Conservation (phyloP, 345 rosid species). For the Erucastrum elatum region DNA sequence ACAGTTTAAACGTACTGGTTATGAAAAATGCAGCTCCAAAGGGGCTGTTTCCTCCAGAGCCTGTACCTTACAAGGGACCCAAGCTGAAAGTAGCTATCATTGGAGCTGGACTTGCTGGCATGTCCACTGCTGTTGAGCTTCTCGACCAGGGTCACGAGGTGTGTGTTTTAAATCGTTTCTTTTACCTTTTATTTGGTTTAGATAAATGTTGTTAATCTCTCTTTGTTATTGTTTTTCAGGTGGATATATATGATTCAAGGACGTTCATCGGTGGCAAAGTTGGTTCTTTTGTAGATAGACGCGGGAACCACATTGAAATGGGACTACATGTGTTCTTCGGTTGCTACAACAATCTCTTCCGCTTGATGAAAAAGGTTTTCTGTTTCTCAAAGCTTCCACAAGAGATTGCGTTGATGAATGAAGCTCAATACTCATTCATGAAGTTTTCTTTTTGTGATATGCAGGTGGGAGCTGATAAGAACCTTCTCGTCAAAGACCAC, state of each 20-base stretch:
- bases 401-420: slow-evolving; percentile 4
- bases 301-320: slow-evolving; percentile 97
- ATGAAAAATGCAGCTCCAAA: slow-evolving; percentile 73
- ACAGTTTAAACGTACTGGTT: slow-evolving; percentile 2
- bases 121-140: slow-evolving; percentile 97
- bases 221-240: slow-evolving; percentile 50
- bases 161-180: neutral
- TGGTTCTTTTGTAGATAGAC: slow-evolving; percentile 90
- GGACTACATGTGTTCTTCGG: slow-evolving; percentile 98
- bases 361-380: slow-evolving; percentile 92
- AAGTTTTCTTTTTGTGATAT: neutral
- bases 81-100: slow-evolving; percentile 96
- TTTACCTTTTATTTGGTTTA: neutral
- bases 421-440: neutral
- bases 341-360: slow-evolving; percentile 95
- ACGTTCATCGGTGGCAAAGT: slow-evolving; percentile 97
- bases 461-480: slow-evolving; percentile 89
- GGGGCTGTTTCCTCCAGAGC: slow-evolving; percentile 95
- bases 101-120: slow-evolving; percentile 99
- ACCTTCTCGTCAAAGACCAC: slow-evolving; percentile 91
- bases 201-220: no score
- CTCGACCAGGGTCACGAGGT: slow-evolving; percentile 99
- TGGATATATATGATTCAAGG: slow-evolving; percentile 91
- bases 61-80: slow-evolving; percentile 85
- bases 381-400: neutral